Percentiles rank a stretch among this genome's conserved stretches.
Evolutionary conservation across 441 rosid genomes (phyloP).

Genomic region (Bruguiera hainesii): DNA sequence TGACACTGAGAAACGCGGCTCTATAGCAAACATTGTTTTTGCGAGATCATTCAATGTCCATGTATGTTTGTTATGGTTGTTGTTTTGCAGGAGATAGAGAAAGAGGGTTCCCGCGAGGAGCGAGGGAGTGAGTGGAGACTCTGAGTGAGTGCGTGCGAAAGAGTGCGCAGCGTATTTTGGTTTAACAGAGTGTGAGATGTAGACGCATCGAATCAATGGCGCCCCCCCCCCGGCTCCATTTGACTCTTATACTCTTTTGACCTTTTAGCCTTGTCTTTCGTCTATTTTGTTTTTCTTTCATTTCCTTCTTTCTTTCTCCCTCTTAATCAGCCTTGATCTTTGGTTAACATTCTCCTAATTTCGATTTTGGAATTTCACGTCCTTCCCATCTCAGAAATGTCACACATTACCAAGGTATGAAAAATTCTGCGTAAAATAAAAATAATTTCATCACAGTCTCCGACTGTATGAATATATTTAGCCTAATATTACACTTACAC

Average conservation of each 20-base stretch:
- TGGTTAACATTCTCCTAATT: background rate
- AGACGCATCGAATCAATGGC: conserved; percentile 69
- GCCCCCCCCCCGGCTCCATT: conserved; percentile 44
- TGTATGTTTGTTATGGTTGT: background rate
- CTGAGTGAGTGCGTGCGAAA: conserved; percentile 6
- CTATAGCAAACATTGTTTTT: conserved; percentile 17
- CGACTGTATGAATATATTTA: too few species aligned
- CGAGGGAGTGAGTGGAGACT: conserved; percentile 23
- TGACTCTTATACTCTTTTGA: conserved; percentile 20
- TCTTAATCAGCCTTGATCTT: background rate
- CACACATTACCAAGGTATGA: too few species aligned
- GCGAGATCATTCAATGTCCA: conserved; percentile 7
- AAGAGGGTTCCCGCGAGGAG: conserved; percentile 12
- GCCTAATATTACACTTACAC: too few species aligned
- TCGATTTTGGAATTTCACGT: too few species aligned
- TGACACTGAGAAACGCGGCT: conserved; percentile 42
- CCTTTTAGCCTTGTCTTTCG: conserved; percentile 11
- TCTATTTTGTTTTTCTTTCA: conserved; percentile 21
- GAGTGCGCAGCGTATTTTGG: conserved; percentile 17
- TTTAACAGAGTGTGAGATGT: conserved; percentile 37
- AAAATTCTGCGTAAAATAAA: too few species aligned
- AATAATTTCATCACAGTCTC: too few species aligned
- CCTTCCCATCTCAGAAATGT: too few species aligned
- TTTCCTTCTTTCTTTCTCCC: background rate
- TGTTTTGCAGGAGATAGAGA: background rate